Percentiles rank a stretch among this genome's conserved stretches.
phyloP scores from a whole-genome alignment of 2,329 filamentous ascomycete species.

The Tolypocladium ophioglossoides region DNA sequence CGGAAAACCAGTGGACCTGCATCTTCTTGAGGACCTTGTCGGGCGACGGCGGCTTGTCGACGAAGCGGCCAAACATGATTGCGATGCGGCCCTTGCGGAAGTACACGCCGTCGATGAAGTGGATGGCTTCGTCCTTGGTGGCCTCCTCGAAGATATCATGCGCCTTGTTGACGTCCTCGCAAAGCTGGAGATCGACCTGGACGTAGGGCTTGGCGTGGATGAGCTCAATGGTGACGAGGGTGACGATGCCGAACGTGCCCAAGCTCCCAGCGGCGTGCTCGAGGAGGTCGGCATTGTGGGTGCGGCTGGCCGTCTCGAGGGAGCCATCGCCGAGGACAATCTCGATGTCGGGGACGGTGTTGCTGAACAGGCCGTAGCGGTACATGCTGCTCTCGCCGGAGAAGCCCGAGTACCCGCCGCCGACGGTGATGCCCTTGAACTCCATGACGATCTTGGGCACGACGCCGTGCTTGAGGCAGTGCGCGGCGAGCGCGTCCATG shows the following conservation, averaged over 20 bases:
- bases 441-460: slow-evolving; percentile 49
- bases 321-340: slow-evolving; percentile 44
- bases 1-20: slow-evolving; percentile 19
- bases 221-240: slow-evolving; percentile 40
- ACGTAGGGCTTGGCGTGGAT: slow-evolving; percentile 36
- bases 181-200: slow-evolving; percentile 35
- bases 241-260: slow-evolving; percentile 46
- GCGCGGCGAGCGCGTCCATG: slow-evolving; percentile 44
- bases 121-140: slow-evolving; percentile 17
- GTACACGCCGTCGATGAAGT: slow-evolving; percentile 49
- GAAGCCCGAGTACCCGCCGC: slow-evolving; percentile 44
- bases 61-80: slow-evolving; percentile 38
- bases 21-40: slow-evolving; percentile 26
- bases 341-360: slow-evolving; percentile 39
- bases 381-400: slow-evolving; percentile 47
- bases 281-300: slow-evolving; percentile 37
- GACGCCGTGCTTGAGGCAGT: slow-evolving; percentile 36
- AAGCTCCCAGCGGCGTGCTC: slow-evolving; percentile 40
- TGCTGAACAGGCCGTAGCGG: slow-evolving; percentile 45
- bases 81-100: slow-evolving; percentile 35
- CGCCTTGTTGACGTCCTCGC: slow-evolving; percentile 17
- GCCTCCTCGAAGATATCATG: slow-evolving; percentile 26
- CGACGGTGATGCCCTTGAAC: slow-evolving; percentile 50
- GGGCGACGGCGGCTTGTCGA: slow-evolving; percentile 31
- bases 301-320: slow-evolving; percentile 34